Percentiles rank a stretch among this genome's conserved stretches.
These are phyloP conservation scores for Chrysanthemum lavandulifolium DNA, from an alignment of 129 eudicot genomes.

Conservation along the genomic window DNA sequence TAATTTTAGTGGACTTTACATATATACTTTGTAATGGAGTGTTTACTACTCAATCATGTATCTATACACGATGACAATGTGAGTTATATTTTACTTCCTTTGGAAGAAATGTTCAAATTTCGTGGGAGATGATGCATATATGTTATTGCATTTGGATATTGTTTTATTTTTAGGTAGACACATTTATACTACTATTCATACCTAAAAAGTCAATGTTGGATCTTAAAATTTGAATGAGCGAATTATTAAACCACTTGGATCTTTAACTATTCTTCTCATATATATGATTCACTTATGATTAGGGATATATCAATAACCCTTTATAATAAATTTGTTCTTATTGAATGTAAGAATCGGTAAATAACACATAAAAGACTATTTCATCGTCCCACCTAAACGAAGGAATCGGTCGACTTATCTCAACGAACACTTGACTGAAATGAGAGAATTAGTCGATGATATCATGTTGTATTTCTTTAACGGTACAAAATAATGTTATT, in stretches of 20 bases:
- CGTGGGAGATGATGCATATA: constrained; percentile 30
- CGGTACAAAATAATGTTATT: too few relatives aligned
- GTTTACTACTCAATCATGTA: background rate
- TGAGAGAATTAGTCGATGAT: too few relatives aligned
- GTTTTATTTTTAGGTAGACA: background rate
- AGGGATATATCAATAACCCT: too few relatives aligned
- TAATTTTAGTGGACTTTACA: background rate
- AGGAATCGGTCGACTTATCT: background rate
- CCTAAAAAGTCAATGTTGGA: constrained; percentile 18
- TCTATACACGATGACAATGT: constrained; percentile 10
- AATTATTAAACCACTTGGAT: background rate
- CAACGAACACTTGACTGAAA: background rate
- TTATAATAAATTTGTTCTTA: too few relatives aligned
- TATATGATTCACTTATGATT: too few relatives aligned
- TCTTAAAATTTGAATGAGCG: background rate
- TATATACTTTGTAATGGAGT: background rate
- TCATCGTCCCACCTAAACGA: background rate
- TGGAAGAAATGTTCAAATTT: constrained; percentile 11
- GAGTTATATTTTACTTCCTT: background rate
- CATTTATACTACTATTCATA: background rate
- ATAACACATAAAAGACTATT: background rate
- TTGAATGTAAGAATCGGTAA: background rate
- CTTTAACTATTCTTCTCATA: background rate
- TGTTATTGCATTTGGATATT: constrained; percentile 11
- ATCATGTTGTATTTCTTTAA: too few relatives aligned